Percentiles rank a stretch among this genome's conserved stretches.
Evolutionary conservation across 805 yeast genomes (phyloP).

Genomic region (Candida alai): DNA sequence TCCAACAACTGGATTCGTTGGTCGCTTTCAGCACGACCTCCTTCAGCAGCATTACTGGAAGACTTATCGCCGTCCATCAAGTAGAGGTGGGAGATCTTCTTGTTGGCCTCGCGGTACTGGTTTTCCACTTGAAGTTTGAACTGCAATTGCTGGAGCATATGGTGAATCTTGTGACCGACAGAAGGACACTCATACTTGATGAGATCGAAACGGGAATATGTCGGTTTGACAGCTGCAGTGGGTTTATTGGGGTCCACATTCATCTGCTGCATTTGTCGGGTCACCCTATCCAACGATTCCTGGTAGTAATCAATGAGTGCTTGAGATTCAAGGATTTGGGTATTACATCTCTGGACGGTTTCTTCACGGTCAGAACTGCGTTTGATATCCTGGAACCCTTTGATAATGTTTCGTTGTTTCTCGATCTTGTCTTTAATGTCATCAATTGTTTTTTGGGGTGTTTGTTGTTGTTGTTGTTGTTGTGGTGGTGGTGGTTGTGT

Average conservation of each 20-base stretch:
- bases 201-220: constrained; percentile 71
- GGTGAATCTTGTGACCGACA: constrained; percentile 88
- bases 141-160: constrained; percentile 92
- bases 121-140: constrained; percentile 92
- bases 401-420: constrained; percentile 81
- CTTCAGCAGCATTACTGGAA: constrained; percentile 82
- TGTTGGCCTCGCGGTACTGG: constrained; percentile 90
- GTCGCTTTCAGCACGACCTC: constrained; percentile 78
- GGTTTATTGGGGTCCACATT: neutral
- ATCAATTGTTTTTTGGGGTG: constrained; percentile 34
- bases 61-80: constrained; percentile 88
- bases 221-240: constrained; percentile 25
- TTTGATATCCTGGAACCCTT: constrained; percentile 79
- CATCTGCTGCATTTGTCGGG: constrained; percentile 23
- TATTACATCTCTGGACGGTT: constrained; percentile 88
- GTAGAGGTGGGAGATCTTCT: constrained; percentile 80
- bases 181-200: constrained; percentile 93
- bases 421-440: constrained; percentile 85
- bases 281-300: constrained; percentile 65
- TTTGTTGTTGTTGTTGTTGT: constrained; percentile 7
- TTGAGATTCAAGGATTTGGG: constrained; percentile 86
- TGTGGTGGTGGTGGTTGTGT: too few relatives aligned
- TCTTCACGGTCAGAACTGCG: constrained; percentile 72
- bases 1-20: constrained; percentile 81
- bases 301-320: constrained; percentile 86